A percentile compares a stretch with the other conserved stretches of the same genome.
phyloP scores from a whole-genome alignment of 2,329 filamentous ascomycete species.

The Epichloe festucae region DNA sequence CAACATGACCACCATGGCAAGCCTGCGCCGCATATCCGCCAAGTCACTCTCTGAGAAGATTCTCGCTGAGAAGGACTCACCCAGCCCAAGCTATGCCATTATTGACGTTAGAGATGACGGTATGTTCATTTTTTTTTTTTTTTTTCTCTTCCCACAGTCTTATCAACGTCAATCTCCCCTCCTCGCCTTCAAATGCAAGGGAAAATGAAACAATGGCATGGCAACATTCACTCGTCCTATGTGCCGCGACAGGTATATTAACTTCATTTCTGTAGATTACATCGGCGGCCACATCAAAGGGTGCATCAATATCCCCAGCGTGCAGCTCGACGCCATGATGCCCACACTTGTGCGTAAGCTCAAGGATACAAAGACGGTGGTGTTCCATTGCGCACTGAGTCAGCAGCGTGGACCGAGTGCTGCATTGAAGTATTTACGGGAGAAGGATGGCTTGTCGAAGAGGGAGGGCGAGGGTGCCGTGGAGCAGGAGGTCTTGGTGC shows the following conservation, averaged over 20 bases:
- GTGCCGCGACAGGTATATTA: too few species aligned
- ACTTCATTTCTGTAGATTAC: constrained; percentile 45
- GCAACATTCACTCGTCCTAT: too few species aligned
- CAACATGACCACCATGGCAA: constrained; percentile 42
- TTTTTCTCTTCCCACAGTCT: background rate
- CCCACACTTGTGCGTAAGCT: constrained; percentile 73
- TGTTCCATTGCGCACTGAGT: constrained; percentile 89
- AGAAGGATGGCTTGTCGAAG: constrained; percentile 41
- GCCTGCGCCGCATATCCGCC: constrained; percentile 54
- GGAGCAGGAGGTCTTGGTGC: constrained; percentile 62
- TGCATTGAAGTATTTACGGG: constrained; percentile 65
- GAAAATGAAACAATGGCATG: too few species aligned
- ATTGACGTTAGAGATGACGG: constrained; percentile 83
- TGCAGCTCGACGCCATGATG: constrained; percentile 59
- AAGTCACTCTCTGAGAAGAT: constrained; percentile 55
- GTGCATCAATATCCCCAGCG: constrained; percentile 62
- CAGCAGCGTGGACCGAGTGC: constrained; percentile 83
- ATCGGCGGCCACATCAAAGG: constrained; percentile 80
- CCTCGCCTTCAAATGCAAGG: too few species aligned
- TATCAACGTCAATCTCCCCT: too few species aligned
- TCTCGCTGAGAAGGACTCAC: constrained; percentile 31
- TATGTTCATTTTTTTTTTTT: constrained; percentile 19
- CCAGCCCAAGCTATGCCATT: constrained; percentile 47
- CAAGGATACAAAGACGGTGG: constrained; percentile 63
- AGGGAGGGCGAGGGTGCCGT: constrained; percentile 13